A percentile compares a stretch with the other conserved stretches of the same genome.
Evolutionary conservation across 164 flowering plant genomes (phyloP).

Genomic region (Kingdonia uniflora): DNA sequence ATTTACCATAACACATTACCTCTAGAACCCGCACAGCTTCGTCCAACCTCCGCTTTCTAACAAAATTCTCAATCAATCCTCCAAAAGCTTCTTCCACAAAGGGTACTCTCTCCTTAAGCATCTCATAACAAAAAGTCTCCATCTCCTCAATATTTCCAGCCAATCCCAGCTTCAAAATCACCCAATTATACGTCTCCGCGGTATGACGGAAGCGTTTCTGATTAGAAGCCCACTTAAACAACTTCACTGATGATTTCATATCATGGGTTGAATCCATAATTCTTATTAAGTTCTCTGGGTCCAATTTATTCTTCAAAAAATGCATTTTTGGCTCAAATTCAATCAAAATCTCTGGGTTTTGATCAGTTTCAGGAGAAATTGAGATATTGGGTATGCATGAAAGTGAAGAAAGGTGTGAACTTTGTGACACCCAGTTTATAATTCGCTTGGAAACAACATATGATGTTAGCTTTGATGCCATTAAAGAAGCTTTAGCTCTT

Average conservation of each 20-base stretch:
- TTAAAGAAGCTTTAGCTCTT: constrained; percentile 7
- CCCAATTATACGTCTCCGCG: constrained; percentile 30
- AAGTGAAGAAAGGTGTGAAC: constrained; percentile 27
- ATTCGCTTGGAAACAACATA: constrained; percentile 22
- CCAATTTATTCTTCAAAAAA: constrained; percentile 25
- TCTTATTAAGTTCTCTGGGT: constrained; percentile 33
- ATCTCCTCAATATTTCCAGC: constrained; percentile 35
- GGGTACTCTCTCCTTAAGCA: constrained; percentile 34
- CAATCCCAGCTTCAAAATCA: constrained; percentile 52
- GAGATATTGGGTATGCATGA: constrained; percentile 21
- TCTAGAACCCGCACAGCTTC: constrained; percentile 46
- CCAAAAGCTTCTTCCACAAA: constrained; percentile 24
- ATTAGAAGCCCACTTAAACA: constrained; percentile 57
- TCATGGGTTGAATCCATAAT: constrained; percentile 38
- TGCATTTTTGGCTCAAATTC: constrained; percentile 28
- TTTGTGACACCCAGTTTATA: constrained; percentile 21
- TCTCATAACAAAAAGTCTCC: constrained; percentile 38
- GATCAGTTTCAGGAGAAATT: constrained; percentile 17
- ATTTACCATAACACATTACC: constrained; percentile 33
- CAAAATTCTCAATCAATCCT: constrained; percentile 29
- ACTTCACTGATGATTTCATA: constrained; percentile 31
- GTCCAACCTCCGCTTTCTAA: constrained; percentile 21
- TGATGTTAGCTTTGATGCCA: constrained; percentile 39
- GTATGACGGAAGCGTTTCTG: constrained; percentile 40
- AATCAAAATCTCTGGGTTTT: constrained; percentile 6